Evolutionary conservation across 1,284 basidiomycete species (phyloP), one percentile per base, ranked within the genome.

Genomic region (Boletus sp.): DNA sequence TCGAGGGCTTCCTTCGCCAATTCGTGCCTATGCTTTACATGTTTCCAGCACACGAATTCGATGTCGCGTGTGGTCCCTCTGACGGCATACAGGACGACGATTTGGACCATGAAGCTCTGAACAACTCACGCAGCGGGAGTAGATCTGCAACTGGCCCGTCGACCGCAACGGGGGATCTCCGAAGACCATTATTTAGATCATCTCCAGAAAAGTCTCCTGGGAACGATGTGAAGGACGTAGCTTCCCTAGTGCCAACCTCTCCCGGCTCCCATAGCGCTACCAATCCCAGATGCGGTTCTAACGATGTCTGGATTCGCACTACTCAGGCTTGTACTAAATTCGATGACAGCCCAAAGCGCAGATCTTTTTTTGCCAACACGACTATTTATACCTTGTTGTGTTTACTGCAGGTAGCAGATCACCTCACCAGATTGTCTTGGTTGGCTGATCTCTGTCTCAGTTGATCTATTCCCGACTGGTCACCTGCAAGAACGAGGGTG

Each of bases 301-400:
- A 73, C 35, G 81, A 84, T 57, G 63, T 78, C 19, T 88, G 85
- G 84, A 78, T 85, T 48, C 72, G 69, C 46, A 83, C 72, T 23
- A 66, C 72, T 23, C 68, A 66, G 51, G 58, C 58, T 36, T 60
- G 52, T 40, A 59, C 69, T 40, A 65, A 65, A 36, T 64, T 54
- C n/a, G 51, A 58, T 32, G 53, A 49, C 26, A 10, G 23, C 12
- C 53, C 56, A 14, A 55, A 49, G 41, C 67, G 76, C 38, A 66
- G 64, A 47, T 83, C 84, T 29, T 92, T 98, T 71, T 98, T 96
- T 69, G 82, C 83, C 57, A 95, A 97, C 71, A 93, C 91, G 50
- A 88, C 91, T 35, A 91, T 94, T 66, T 99, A 97, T 71, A 88
- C 91, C 16, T 70, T 97, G 51, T 66, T 97, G 57, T 84, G 95